Conservation (phyloP, 106 monocot genomes). For the Allium sativum region DNA sequence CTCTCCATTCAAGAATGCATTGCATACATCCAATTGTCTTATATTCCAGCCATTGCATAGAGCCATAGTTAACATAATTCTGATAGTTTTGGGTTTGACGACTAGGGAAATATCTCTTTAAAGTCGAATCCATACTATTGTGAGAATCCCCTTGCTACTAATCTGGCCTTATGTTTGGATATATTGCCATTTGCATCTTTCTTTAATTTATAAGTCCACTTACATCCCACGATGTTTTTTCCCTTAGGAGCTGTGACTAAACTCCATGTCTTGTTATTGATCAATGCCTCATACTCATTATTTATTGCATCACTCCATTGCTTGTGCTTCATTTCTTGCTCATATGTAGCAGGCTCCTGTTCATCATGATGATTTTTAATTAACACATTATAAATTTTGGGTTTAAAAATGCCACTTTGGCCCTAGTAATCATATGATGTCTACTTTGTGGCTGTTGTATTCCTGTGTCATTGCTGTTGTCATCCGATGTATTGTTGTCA, state of each 20-base stretch:
- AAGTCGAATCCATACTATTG: background rate
- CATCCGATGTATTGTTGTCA: too few relatives aligned
- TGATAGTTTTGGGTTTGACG: background rate
- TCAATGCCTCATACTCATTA: background rate
- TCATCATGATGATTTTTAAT: too few relatives aligned
- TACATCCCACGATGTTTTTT: background rate
- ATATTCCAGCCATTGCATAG: background rate
- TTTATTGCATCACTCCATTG: background rate
- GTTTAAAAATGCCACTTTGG: too few relatives aligned
- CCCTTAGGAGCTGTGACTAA: background rate
- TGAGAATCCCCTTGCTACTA: background rate
- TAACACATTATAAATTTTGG: too few relatives aligned
- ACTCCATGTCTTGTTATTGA: background rate
- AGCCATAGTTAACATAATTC: background rate
- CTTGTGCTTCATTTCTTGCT: background rate
- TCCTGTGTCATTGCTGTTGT: too few relatives aligned
- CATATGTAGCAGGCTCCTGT: too few relatives aligned
- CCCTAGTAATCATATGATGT: too few relatives aligned
- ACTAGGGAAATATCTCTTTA: background rate
- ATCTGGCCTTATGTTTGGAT: background rate
- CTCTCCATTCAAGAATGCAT: too few relatives aligned
- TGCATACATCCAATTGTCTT: background rate
- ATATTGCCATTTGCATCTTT: background rate
- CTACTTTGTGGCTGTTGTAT: too few relatives aligned
- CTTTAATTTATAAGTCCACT: background rate